These are phyloP conservation scores for Sphaerosporella brunnea DNA, from an alignment of 495 filamentous ascomycete species.

Conservation along the genomic window DNA sequence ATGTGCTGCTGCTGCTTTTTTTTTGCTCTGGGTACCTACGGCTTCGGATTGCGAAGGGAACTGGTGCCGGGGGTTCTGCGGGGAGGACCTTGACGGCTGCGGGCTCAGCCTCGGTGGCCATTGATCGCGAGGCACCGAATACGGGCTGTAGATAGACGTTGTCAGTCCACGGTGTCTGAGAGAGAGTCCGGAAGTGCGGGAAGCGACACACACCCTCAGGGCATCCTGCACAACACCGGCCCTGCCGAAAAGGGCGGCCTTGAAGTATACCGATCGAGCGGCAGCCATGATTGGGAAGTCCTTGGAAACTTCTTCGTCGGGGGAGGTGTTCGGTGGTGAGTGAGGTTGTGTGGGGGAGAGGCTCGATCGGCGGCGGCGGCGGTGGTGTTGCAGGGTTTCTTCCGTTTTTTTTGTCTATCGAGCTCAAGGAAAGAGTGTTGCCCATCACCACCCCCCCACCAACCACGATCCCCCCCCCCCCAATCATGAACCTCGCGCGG, in stretches of 20 bases:
- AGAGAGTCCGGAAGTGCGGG: too few relatives aligned
- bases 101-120: conserved; percentile 49
- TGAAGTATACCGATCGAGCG: conserved; percentile 7
- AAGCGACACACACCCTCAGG: conserved; percentile 17
- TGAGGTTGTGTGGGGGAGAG: background rate
- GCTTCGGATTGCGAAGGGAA: conserved; percentile 18
- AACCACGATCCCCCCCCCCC: conserved; percentile 1
- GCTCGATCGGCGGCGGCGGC: conserved; percentile 6
- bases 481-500: conserved; percentile 5
- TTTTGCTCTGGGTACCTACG: conserved; percentile 7
- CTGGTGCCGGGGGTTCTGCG: conserved; percentile 4
- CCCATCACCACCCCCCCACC: background rate
- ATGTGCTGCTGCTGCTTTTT: too few relatives aligned
- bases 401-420: conserved; percentile 10
- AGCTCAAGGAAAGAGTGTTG: conserved; percentile 2
- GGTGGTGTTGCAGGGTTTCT: conserved; percentile 9
- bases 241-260: conserved; percentile 6
- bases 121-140: conserved; percentile 21
- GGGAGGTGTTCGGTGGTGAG: background rate
- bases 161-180: too few relatives aligned
- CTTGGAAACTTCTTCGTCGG: background rate
- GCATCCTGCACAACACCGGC: conserved; percentile 1
- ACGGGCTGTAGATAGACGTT: background rate
- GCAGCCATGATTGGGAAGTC: conserved; percentile 12
- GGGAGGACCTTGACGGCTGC: conserved; percentile 10